Base-by-base conservation (phyloP, 352 stramenopile species). In the Globisporangium takayamanum region DNA sequence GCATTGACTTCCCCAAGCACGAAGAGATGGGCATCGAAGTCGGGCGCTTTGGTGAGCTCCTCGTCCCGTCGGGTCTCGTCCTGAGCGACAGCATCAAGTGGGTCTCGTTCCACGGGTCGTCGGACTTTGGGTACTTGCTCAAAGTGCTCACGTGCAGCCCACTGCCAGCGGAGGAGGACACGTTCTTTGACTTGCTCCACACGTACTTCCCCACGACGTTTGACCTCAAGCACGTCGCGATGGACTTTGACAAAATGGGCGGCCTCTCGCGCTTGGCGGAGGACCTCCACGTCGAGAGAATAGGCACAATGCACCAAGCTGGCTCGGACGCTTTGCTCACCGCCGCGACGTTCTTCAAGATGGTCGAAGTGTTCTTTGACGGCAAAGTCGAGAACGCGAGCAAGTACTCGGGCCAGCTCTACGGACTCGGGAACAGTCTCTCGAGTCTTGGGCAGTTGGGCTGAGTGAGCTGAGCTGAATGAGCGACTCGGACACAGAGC, bases 271-370 rank as follows among this genome's bases (percentile, higher is more conserved):
- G 95, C 41, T 80, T 99, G 46, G 97, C 96, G 4, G 95, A 98
- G 72, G 94, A 98, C 66, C 77, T 99, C 11, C 87, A 95, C 47
- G 97, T 98, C 66, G 94, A 98, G 68, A 90, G 97, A 78, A 97
- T 99, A 84, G 97, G 97, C 50, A 97, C 89, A 26, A 98, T 99
- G 91, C 97, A 99, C 87, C 97, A 99, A 79, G 97, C 97, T 51
- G 97, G 97, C 53, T 98, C 88, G 26, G 97, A 99, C 70, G 95
- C 89, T 26, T 75, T 99, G 45, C 85, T 99, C 54, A 99, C 97
- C 18, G 89, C 88, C 45, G 84, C 88, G 46, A 94, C 89, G 25
- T 97, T 97, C 66, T 97, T 97, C 74, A 92, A 92, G 71, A 93
- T 95, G 81, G 80, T 93, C 49, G 82, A 95, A 36, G 77, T 92